Base-by-base conservation (phyloP, 768 basidiomycete genomes). In the Lentinula lateritia region DNA sequence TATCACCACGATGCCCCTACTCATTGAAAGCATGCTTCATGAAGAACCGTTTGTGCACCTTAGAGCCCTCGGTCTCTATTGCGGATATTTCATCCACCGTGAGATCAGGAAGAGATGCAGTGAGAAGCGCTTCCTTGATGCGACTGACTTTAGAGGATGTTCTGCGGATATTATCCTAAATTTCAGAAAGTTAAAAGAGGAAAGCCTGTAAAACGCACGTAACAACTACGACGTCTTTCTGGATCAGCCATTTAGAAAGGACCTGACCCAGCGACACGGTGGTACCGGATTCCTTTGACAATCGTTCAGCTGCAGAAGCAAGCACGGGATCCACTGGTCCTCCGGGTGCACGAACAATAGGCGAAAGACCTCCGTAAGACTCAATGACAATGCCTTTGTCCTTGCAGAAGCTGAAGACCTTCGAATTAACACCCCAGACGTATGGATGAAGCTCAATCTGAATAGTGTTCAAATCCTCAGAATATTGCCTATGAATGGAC, bases 391-490 rank as follows among this genome's bases (percentile, higher is more conserved):
- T 88, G 15, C 83, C 82, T 60, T 86, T 77, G 65, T 85, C 75
- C 34, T 76, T 72, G 64, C 81, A 75, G 60, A 80, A 82, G 38
- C 81, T 78, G 58, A 89, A 74, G 41, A 88, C 75, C 3, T 80
- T 80, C 63, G 83, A 79, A 43, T 81, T 81, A 18, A 81, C 76
- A 38, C 83, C 79, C 76, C 84, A 87, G 58, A 89, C 83, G 69
- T 89, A 91, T 10, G 90, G 88, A 68, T 90, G 86, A 36, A 90
- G 74, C 62, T 80, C 79, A 53, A 91, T 86, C 85, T 90, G 52
- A 75, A 42, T 10, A 59, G 5, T 28, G 58, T 28, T 20, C 12
- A 16, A 43, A n/a, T 23, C 4, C 12, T 18, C 43, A 32, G 42
- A 16, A 20, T 12, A 39, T 36, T 3, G 4, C 52, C 7, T 28